Conservation (phyloP, 2,329 filamentous ascomycete species). For the Pseudogymnoascus sp. region DNA sequence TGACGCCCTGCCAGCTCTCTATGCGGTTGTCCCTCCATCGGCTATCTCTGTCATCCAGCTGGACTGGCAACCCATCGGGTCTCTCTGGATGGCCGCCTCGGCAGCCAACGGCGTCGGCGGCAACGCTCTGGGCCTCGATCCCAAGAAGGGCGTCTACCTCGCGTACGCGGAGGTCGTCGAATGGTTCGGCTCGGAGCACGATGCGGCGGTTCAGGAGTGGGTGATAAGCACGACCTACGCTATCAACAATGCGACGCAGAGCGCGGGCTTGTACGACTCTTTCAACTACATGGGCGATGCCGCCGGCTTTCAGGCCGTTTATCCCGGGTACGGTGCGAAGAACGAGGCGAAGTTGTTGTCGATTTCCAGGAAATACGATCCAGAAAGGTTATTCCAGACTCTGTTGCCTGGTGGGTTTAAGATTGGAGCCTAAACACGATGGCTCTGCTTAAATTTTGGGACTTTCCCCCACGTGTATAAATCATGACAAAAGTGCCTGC, state of each 20-base stretch:
- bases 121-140: slow-evolving; percentile 30
- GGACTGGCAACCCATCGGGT: slow-evolving; percentile 29
- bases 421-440: slow-evolving; percentile 6
- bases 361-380: slow-evolving; percentile 24
- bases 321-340: slow-evolving; percentile 11
- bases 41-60: neutral
- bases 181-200: slow-evolving; percentile 16
- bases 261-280: slow-evolving; percentile 30
- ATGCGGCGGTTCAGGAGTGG: slow-evolving; percentile 19
- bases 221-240: slow-evolving; percentile 18
- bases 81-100: slow-evolving; percentile 25
- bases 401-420: slow-evolving; percentile 23
- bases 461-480: neutral
- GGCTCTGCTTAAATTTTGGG: neutral
- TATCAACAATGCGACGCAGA: slow-evolving; percentile 21
- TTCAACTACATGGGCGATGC: slow-evolving; percentile 37
- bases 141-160: slow-evolving; percentile 23
- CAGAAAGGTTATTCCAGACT: slow-evolving; percentile 21
- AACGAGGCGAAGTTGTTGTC: slow-evolving; percentile 15
- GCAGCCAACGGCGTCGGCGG: slow-evolving; percentile 27
- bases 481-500: neutral
- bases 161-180: slow-evolving; percentile 23
- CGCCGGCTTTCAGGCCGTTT: slow-evolving; percentile 25
- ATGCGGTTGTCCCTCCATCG: neutral
- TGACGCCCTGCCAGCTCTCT: neutral